Evolutionary conservation across 768 basidiomycete genomes (phyloP).

Genomic region (Calvatia gigantea): DNA sequence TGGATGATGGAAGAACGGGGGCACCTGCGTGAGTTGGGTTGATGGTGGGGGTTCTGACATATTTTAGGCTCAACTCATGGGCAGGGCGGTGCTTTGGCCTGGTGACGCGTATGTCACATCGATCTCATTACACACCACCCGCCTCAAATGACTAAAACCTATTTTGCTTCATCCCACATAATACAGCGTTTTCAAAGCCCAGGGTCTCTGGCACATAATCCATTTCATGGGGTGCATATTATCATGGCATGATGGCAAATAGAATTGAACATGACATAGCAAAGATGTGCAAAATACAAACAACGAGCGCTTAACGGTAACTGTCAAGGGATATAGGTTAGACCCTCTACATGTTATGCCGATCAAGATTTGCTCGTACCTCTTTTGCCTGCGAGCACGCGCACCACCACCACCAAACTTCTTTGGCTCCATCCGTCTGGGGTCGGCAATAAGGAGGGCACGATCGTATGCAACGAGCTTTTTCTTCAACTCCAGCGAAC

Average conservation of each 20-base stretch:
- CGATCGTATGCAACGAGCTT: constrained; percentile 94
- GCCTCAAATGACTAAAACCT: too few species aligned
- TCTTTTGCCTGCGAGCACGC: constrained; percentile 97
- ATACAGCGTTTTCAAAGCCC: too few species aligned
- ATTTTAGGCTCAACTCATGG: neutral
- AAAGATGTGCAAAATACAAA: constrained; percentile 33
- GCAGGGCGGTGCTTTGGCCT: neutral
- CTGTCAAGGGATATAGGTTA: constrained; percentile 33
- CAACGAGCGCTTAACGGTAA: constrained; percentile 64
- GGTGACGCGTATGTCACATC: constrained; percentile 13
- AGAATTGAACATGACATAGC: constrained; percentile 44
- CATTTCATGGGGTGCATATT: constrained; percentile 19
- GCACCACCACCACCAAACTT: constrained; percentile 99
- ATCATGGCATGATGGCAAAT: constrained; percentile 31
- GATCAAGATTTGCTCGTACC: constrained; percentile 43
- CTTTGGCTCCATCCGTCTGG: constrained; percentile 98
- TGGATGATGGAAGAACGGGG: constrained; percentile 33
- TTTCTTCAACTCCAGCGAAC: constrained; percentile 98
- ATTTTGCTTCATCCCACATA: too few species aligned
- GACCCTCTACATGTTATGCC: constrained; percentile 6
- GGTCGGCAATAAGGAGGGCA: constrained; percentile 86
- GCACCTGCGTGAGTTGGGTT: constrained; percentile 5
- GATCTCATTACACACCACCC: too few species aligned
- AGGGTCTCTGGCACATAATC: too few species aligned
- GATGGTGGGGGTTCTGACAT: constrained; percentile 14